Conservation (phyloP, 768 basidiomycete species). For the Kwoniella heveanensis region DNA sequence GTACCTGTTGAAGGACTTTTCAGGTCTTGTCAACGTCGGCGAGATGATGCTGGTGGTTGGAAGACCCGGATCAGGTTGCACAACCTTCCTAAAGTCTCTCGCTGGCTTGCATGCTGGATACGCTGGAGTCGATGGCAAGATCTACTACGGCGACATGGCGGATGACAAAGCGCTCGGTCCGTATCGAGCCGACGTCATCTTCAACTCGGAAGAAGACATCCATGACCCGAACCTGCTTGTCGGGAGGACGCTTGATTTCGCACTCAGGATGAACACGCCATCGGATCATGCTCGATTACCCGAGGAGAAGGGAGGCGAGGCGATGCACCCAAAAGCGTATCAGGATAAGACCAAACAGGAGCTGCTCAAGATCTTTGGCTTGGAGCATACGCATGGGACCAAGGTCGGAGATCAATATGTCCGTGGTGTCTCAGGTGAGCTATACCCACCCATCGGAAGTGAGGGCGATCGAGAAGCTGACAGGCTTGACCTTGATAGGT, state of each 20-base stretch:
- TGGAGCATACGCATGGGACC: slow-evolving; percentile 47
- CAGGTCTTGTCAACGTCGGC: slow-evolving; percentile 64
- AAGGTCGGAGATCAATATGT: slow-evolving; percentile 57
- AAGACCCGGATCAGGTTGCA: slow-evolving; percentile 80
- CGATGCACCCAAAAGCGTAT: slow-evolving; percentile 41
- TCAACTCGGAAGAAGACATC: slow-evolving; percentile 45
- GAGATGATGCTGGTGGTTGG: slow-evolving; percentile 68
- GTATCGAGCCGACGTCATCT: slow-evolving; percentile 40
- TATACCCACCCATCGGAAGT: no score
- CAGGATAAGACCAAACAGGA: slow-evolving; percentile 56
- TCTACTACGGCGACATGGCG: slow-evolving; percentile 65
- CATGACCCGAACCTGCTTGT: slow-evolving; percentile 49
- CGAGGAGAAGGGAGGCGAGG: slow-evolving; percentile 25
- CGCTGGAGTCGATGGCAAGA: slow-evolving; percentile 67
- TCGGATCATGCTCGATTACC: slow-evolving; percentile 28
- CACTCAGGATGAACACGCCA: slow-evolving; percentile 45
- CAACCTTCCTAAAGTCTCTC: slow-evolving; percentile 75
- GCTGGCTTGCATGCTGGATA: slow-evolving; percentile 73
- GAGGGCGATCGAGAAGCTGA: no score
- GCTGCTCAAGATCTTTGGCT: slow-evolving; percentile 48
- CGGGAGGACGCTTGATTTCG: slow-evolving; percentile 50
- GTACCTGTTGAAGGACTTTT: slow-evolving; percentile 61
- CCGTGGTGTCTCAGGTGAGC: slow-evolving; percentile 56
- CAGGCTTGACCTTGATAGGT: slow-evolving; percentile 6
- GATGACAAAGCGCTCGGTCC: slow-evolving; percentile 31